Base-by-base conservation (phyloP, 192 early-diverging fungal genomes). In the Podila minutissima region DNA sequence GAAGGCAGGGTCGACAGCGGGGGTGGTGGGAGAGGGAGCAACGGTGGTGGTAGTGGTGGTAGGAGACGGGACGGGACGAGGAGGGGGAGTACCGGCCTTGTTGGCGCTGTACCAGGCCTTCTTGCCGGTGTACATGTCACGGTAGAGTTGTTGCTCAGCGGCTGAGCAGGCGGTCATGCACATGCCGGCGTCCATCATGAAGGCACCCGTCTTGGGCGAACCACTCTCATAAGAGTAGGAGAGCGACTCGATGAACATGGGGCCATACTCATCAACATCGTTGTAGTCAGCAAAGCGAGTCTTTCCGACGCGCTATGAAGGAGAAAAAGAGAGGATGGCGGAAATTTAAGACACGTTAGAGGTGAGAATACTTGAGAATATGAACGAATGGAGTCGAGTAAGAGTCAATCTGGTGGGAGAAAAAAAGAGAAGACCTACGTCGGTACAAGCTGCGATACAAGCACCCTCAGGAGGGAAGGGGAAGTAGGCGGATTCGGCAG, bases 401-500 rank as follows among this genome's bases (percentile, higher is more conserved):
- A 29, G 59, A 17, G 59, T 11, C 5, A 70, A 35, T 4, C 38
- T 41, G 11, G n/a, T 46, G 41, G 64, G 15, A 20, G 2, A 12
- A 38, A 31, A 10, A 48, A 2, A 1, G 29, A 58, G 26, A 33
- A 59, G 22, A 51, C 74, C 59, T 75, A 75, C 74, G 22, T 68
- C 46, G 62, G 60, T 64, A 55, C 74, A 75, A 49, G 6, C 38
- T 33, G 61, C 49, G 19, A 75, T 53, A 50, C 74, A 75, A 22
- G 74, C 28, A 28, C 74, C 74, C 41, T 75, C 74, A 29, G 67
- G 74, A 4, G 61, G 20, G 55, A 75, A 75, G 22, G 67, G 67
- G 26, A 75, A 75, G 53, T 75, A 75, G 38, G 26, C 67, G 12
- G 74, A 75, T 51, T 69, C 66, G 48, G 74, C 74, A 29, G 35